Conservation (phyloP, 2,329 filamentous ascomycete species). For the Diaporthe helianthi region DNA sequence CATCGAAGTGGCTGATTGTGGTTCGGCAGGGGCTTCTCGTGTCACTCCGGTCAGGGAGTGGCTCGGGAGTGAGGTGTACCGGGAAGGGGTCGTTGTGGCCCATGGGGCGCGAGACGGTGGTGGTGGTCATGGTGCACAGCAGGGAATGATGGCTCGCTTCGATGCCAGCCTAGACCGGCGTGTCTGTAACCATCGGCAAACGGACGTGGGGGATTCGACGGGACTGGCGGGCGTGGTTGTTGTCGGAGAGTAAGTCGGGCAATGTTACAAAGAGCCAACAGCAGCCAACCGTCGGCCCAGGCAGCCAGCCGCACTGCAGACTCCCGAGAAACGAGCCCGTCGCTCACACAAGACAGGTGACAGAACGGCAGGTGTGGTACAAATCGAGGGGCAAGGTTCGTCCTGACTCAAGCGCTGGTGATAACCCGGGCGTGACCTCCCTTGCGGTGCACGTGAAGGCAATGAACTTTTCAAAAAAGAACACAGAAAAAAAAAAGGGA, state of each 20-base stretch:
- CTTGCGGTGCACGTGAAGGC: conserved; percentile 31
- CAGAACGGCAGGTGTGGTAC: conserved; percentile 28
- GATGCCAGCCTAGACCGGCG: conserved; percentile 35
- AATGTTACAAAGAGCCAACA: conserved; percentile 18
- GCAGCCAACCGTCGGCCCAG: conserved; percentile 28
- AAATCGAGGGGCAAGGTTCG: conserved; percentile 29
- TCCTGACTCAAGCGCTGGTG: conserved; percentile 21
- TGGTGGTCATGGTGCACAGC: conserved; percentile 34
- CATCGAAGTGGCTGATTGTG: conserved; percentile 34
- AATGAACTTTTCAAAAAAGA: background rate
- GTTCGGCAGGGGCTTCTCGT: conserved; percentile 32
- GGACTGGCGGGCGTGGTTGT: conserved; percentile 29
- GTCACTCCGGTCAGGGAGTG: conserved; percentile 30
- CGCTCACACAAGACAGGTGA: conserved; percentile 29
- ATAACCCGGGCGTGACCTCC: conserved; percentile 30
- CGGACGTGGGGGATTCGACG: conserved; percentile 23
- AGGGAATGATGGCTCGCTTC: conserved; percentile 35
- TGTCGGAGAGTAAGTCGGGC: conserved; percentile 22
- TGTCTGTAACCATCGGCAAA: conserved; percentile 35
- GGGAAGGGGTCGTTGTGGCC: conserved; percentile 28
- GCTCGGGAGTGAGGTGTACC: conserved; percentile 26
- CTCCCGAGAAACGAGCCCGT: conserved; percentile 26
- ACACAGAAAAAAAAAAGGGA: conserved; percentile 1
- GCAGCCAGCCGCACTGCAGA: conserved; percentile 34
- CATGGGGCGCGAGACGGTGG: conserved; percentile 31